phyloP scores from a whole-genome alignment of 2,329 filamentous ascomycete species.

The Penicillium janthinellum region DNA sequence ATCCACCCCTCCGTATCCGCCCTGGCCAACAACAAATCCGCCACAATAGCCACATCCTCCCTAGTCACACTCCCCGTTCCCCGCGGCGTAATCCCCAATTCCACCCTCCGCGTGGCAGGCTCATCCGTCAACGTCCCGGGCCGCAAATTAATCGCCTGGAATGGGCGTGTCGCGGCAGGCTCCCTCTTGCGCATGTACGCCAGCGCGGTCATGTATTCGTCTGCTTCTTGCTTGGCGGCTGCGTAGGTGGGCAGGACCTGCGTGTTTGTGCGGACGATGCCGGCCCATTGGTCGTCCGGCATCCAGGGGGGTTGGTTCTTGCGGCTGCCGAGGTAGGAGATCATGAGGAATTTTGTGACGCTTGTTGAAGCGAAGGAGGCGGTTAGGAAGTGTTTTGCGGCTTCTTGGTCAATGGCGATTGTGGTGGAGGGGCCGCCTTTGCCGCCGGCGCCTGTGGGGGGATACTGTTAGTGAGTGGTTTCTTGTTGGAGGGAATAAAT shows the following conservation, averaged over 20 bases:
- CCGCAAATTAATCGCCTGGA: constrained; percentile 55
- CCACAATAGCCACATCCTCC: constrained; percentile 55
- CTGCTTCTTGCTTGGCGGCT: constrained; percentile 58
- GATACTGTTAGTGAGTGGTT: neutral
- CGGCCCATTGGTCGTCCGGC: constrained; percentile 50
- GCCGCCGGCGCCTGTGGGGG: constrained; percentile 53
- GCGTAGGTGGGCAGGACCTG: constrained; percentile 55
- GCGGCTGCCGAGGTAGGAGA: constrained; percentile 57
- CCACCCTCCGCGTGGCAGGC: constrained; percentile 50
- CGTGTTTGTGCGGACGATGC: constrained; percentile 50
- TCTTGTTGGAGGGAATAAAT: neutral
- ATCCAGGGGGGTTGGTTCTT: constrained; percentile 54
- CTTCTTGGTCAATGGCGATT: constrained; percentile 55
- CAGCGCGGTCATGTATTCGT: constrained; percentile 56
- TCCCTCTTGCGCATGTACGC: constrained; percentile 37
- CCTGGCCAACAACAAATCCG: constrained; percentile 52
- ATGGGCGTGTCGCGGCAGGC: constrained; percentile 25
- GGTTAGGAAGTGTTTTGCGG: constrained; percentile 57
- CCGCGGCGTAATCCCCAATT: constrained; percentile 49
- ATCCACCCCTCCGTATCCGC: constrained; percentile 55
- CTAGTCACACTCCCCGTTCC: constrained; percentile 50
- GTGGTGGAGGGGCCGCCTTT: constrained; percentile 56
- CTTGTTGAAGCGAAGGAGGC: constrained; percentile 49
- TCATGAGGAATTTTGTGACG: constrained; percentile 57
- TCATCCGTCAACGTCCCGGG: constrained; percentile 54